Percentiles rank a stretch among this genome's conserved stretches.
These are phyloP conservation scores for Tagetes erecta DNA, from an alignment of 129 eudicot species.

Conservation along the genomic window DNA sequence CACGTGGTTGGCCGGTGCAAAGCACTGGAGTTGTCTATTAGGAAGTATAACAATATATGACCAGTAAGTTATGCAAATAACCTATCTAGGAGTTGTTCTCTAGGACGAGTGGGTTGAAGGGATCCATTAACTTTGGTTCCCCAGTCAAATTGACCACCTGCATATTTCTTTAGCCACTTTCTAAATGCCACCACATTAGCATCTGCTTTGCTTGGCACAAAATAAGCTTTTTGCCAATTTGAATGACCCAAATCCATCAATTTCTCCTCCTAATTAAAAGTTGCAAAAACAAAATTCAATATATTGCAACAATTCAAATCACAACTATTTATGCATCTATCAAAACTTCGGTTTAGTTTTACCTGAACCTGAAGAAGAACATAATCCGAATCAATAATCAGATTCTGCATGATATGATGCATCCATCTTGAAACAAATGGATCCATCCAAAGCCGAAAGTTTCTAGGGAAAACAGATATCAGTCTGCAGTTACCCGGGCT, in stretches of 20 bases:
- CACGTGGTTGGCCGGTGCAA: too few species aligned
- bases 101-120: not conserved
- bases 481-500: not conserved
- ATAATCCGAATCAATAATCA: not conserved
- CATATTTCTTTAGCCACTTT: conserved; percentile 1
- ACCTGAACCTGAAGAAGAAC: conserved; percentile 6
- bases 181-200: not conserved
- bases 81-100: not conserved
- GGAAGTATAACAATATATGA: too few species aligned
- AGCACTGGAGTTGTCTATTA: too few species aligned
- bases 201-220: conserved; percentile 2
- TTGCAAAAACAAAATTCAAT: not conserved
- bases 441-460: not conserved
- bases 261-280: not conserved
- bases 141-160: not conserved
- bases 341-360: not conserved
- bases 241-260: not conserved
- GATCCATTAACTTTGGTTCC: not conserved
- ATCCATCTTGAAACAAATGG: conserved; percentile 1
- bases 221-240: conserved; percentile 1
- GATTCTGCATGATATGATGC: not conserved
- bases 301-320: not conserved
- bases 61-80: not conserved
- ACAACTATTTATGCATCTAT: not conserved
- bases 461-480: not conserved